Conservation (phyloP, 2,329 filamentous ascomycete species). For the Neofusicoccum kwambonambiense region DNA sequence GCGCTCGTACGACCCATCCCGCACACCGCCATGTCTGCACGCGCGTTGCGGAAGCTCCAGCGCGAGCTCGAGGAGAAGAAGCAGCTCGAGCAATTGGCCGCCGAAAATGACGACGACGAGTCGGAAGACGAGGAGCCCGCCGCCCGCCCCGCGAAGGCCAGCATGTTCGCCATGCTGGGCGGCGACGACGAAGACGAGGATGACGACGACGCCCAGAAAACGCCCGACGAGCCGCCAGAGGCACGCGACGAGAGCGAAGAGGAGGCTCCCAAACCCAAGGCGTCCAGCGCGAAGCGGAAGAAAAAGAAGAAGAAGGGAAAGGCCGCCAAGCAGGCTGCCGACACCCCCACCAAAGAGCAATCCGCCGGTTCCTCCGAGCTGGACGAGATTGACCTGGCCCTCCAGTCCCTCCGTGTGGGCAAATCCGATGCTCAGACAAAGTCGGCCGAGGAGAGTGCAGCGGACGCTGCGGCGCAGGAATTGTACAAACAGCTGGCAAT, state of each 20-base stretch:
- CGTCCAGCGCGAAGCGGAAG: slow-evolving; percentile 38
- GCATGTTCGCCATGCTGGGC: slow-evolving; percentile 48
- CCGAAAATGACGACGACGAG: slow-evolving; percentile 37
- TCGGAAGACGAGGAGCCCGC: slow-evolving; percentile 38
- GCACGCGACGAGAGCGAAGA: slow-evolving; percentile 21
- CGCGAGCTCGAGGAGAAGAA: slow-evolving; percentile 60
- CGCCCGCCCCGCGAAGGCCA: slow-evolving; percentile 36
- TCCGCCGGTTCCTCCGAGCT: slow-evolving; percentile 33
- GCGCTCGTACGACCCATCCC: neutral
- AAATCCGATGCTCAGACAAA: slow-evolving; percentile 24
- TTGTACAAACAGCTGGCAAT: slow-evolving; percentile 57
- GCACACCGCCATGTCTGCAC: slow-evolving; percentile 57
- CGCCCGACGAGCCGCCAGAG: slow-evolving; percentile 21
- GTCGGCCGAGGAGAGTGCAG: slow-evolving; percentile 26
- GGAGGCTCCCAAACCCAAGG: slow-evolving; percentile 31
- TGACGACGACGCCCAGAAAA: slow-evolving; percentile 33
- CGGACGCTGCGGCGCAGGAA: slow-evolving; percentile 46
- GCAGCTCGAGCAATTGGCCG: slow-evolving; percentile 41
- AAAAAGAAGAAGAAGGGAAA: slow-evolving; percentile 63
- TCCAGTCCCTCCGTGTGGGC: slow-evolving; percentile 46
- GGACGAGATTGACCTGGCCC: slow-evolving; percentile 66
- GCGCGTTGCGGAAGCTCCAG: slow-evolving; percentile 64
- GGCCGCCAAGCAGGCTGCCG: slow-evolving; percentile 10
- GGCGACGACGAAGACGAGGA: slow-evolving; percentile 41
- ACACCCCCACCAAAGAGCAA: slow-evolving; percentile 46